phyloP scores from a whole-genome alignment of 176 grass and related monocot species.

The Cenchrus purpureus region DNA sequence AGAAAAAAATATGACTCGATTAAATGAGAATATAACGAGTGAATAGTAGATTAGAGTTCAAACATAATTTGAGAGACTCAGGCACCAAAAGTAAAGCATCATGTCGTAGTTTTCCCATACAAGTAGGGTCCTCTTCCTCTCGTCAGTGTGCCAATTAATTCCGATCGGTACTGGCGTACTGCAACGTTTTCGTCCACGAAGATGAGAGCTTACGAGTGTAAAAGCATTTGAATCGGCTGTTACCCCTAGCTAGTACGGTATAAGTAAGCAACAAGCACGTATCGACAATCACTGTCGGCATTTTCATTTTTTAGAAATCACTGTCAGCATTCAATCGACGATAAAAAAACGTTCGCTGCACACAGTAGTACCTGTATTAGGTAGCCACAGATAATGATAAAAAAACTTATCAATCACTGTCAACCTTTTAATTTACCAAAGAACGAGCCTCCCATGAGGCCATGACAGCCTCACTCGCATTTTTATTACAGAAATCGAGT shows the following conservation, averaged over 20 bases:
- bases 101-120: background rate
- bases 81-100: background rate
- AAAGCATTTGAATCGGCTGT: background rate
- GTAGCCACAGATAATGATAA: background rate
- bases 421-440: background rate
- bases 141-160: background rate
- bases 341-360: background rate
- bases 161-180: background rate
- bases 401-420: background rate
- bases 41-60: no score
- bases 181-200: background rate
- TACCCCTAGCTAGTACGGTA: background rate
- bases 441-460: no score
- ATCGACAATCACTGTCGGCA: background rate
- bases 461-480: background rate
- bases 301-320: background rate
- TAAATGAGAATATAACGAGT: no score
- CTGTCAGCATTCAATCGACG: background rate
- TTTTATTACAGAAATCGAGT: background rate
- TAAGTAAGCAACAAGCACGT: background rate
- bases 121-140: background rate
- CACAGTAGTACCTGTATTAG: background rate
- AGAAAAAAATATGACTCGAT: no score
- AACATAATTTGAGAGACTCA: background rate
- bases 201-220: background rate